Percentiles rank a stretch among this genome's conserved stretches.
phyloP scores from a whole-genome alignment of 768 basidiomycete genomes.

The Termitomyces sp. region DNA sequence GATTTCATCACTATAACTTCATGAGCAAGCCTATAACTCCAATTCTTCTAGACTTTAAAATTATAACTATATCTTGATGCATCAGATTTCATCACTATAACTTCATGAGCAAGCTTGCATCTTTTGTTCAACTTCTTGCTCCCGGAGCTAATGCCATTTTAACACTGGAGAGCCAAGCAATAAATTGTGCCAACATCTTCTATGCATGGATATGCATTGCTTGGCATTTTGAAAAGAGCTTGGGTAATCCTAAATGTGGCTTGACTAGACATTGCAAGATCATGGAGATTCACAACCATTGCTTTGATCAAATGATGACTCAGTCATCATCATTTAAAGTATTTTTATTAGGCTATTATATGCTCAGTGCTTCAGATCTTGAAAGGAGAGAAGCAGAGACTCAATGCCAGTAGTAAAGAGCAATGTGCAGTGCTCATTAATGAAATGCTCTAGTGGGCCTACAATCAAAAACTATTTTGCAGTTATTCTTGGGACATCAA shows the following conservation, averaged over 20 bases:
- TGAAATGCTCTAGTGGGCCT: neutral
- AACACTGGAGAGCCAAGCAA: slow-evolving; percentile 24
- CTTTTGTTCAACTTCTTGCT: neutral
- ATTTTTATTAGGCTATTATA: no score
- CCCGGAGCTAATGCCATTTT: slow-evolving; percentile 17
- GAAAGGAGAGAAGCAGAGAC: no score
- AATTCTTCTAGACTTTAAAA: neutral
- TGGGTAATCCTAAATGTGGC: slow-evolving; percentile 7
- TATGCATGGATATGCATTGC: slow-evolving; percentile 26
- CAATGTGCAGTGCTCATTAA: neutral
- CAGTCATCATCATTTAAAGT: no score
- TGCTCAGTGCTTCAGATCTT: no score
- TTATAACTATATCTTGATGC: neutral
- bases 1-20: neutral
- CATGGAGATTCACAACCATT: no score
- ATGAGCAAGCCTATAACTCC: neutral
- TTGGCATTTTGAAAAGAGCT: slow-evolving; percentile 17
- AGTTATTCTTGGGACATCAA: no score
- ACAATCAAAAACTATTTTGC: no score
- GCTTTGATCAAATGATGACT: no score
- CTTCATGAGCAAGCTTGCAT: neutral
- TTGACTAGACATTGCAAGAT: no score
- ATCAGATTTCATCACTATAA: neutral
- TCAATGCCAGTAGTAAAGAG: no score
- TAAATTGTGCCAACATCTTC: slow-evolving; percentile 24